A percentile compares a stretch with the other conserved stretches of the same genome.
phyloP scores from a whole-genome alignment of 2,329 filamentous ascomycete genomes.

The Neoascochyta sp. region DNA sequence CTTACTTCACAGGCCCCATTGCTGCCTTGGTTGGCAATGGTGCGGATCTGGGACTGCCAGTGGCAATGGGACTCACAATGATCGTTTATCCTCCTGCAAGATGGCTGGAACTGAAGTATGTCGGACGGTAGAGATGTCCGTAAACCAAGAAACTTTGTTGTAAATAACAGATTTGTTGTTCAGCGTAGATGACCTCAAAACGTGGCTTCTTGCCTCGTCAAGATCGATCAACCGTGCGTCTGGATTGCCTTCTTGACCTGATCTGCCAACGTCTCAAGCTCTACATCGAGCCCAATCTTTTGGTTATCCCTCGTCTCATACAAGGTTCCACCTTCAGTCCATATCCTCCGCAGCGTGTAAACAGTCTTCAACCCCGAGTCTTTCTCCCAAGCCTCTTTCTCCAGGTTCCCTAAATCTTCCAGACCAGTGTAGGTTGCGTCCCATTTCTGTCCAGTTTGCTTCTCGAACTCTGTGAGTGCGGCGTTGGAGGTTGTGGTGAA shows the following conservation, averaged over 20 bases:
- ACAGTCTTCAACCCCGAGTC: conserved; percentile 51
- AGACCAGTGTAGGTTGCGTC: conserved; percentile 52
- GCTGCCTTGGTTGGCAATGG: conserved; percentile 38
- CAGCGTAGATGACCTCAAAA: not conserved
- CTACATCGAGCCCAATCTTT: conserved; percentile 46
- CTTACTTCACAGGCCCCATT: conserved; percentile 20
- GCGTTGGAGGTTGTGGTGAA: conserved; percentile 63
- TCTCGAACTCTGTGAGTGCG: conserved; percentile 65
- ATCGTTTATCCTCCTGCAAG: conserved; percentile 54
- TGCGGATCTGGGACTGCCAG: conserved; percentile 51
- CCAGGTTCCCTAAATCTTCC: conserved; percentile 52
- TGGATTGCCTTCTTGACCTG: conserved; percentile 38
- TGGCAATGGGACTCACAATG: conserved; percentile 54
- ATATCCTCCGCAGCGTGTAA: conserved; percentile 65
- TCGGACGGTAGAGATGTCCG: conserved; percentile 13
- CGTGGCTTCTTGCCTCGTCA: not conserved
- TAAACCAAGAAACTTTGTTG: not conserved
- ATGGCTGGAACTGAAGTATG: conserved; percentile 45
- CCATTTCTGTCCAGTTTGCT: conserved; percentile 60
- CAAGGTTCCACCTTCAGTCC: conserved; percentile 68
- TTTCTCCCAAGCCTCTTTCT: conserved; percentile 57
- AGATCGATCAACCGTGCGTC: conserved; percentile 2
- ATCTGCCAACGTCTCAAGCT: conserved; percentile 53
- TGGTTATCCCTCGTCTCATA: conserved; percentile 67
- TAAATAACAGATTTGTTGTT: not conserved